Conservation (phyloP, 2,329 filamentous ascomycete species). For the Emmonsiellopsis sp. region DNA sequence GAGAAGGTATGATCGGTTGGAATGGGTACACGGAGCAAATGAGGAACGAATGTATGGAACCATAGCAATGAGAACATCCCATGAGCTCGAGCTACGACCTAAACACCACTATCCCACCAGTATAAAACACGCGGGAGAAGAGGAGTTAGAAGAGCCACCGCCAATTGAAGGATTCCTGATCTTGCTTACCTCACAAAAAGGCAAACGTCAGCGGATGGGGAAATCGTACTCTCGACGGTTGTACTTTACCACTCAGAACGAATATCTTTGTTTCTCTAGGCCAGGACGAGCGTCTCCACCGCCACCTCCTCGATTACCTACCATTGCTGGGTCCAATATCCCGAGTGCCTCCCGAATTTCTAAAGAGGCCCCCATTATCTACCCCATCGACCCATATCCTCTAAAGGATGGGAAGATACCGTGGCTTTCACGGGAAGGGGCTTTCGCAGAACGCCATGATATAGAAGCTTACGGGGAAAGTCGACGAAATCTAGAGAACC, state of each 20-base stretch:
- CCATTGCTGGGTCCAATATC: slow-evolving; percentile 34
- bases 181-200: slow-evolving; percentile 54
- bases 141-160: slow-evolving; percentile 45
- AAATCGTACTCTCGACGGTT: slow-evolving; percentile 56
- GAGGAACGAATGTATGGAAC: slow-evolving; percentile 61
- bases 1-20: slow-evolving; percentile 59
- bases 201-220: slow-evolving; percentile 48
- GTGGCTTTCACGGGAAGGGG: slow-evolving; percentile 45
- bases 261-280: slow-evolving; percentile 52
- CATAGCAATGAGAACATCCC: slow-evolving; percentile 56
- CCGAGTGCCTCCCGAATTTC: slow-evolving; percentile 47
- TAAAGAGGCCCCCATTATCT: slow-evolving; percentile 50
- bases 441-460: slow-evolving; percentile 43
- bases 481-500: slow-evolving; percentile 48
- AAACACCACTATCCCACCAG: slow-evolving; percentile 55
- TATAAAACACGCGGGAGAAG: slow-evolving; percentile 29
- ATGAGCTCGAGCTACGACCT: slow-evolving; percentile 56
- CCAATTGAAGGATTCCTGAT: slow-evolving; percentile 59
- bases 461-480: slow-evolving; percentile 50
- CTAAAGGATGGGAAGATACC: slow-evolving; percentile 43
- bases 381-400: slow-evolving; percentile 53
- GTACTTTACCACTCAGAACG: slow-evolving; percentile 56
- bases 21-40: slow-evolving; percentile 58
- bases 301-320: slow-evolving; percentile 45
- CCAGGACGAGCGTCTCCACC: slow-evolving; percentile 52